Evolutionary conservation across 768 basidiomycete species (phyloP).

Genomic region (Kondoa malvinella): DNA sequence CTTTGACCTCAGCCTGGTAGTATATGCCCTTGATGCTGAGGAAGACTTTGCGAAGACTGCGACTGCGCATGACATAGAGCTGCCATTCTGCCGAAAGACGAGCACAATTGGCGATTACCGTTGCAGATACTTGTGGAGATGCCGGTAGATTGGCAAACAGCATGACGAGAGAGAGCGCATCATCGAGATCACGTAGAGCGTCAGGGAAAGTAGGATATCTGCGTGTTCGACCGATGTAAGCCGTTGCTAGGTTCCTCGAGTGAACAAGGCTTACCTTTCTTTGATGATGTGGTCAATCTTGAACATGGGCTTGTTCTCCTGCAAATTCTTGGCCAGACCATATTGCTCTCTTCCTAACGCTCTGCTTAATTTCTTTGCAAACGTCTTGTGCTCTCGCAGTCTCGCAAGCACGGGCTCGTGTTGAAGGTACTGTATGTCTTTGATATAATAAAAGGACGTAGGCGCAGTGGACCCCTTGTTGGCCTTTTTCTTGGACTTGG

Average conservation of each 20-base stretch:
- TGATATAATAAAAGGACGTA: constrained; percentile 93
- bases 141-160: constrained; percentile 83
- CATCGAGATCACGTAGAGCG: constrained; percentile 88
- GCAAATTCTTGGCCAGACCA: constrained; percentile 79
- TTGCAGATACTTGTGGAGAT: constrained; percentile 51
- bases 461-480: constrained; percentile 96
- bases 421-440: constrained; percentile 91
- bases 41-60: constrained; percentile 71
- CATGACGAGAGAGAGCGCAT: constrained; percentile 85
- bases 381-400: constrained; percentile 90
- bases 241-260: neutral
- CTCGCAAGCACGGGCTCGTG: constrained; percentile 91
- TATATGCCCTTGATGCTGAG: constrained; percentile 96
- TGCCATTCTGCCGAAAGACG: constrained; percentile 91
- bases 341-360: constrained; percentile 90
- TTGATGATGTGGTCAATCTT: constrained; percentile 90
- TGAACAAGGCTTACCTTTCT: constrained; percentile 48
- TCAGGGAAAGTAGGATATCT: constrained; percentile 96
- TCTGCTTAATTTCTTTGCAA: constrained; percentile 85
- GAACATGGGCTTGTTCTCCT: constrained; percentile 71
- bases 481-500: constrained; percentile 71
- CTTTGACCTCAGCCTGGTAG: constrained; percentile 88
- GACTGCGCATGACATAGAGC: constrained; percentile 77
- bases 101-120: constrained; percentile 75
- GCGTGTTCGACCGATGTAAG: neutral